phyloP scores from a whole-genome alignment of 352 stramenopile species.

The Phytopythium boreale region DNA sequence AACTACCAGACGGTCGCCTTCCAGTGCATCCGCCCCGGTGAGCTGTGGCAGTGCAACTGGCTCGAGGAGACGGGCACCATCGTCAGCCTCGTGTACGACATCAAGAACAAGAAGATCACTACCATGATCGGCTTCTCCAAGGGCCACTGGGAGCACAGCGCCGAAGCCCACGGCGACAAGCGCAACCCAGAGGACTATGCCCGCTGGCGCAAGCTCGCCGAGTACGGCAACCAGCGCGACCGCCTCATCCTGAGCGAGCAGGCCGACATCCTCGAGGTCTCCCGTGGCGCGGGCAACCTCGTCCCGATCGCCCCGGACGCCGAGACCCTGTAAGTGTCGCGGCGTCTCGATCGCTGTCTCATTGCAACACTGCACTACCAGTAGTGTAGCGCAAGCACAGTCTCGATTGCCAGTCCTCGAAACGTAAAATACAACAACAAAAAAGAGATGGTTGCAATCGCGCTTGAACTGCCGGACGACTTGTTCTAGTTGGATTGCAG shows the following conservation, averaged over 20 bases:
- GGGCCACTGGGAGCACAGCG: slow-evolving; percentile 48
- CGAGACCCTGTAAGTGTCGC: slow-evolving; percentile 32
- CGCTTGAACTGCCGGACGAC: not conserved
- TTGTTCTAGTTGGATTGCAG: no score
- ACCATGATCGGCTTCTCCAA: slow-evolving; percentile 58
- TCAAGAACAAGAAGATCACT: slow-evolving; percentile 43
- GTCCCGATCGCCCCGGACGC: slow-evolving; percentile 41
- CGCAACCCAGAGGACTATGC: slow-evolving; percentile 51
- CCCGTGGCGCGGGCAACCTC: slow-evolving; percentile 36
- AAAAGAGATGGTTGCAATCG: not conserved
- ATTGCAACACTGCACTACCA: no score
- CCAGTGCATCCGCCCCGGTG: slow-evolving; percentile 53
- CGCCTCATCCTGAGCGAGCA: slow-evolving; percentile 50
- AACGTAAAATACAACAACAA: slow-evolving; percentile 1
- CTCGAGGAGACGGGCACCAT: slow-evolving; percentile 57
- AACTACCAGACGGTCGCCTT: slow-evolving; percentile 61
- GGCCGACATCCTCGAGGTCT: slow-evolving; percentile 42
- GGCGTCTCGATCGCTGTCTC: not conserved
- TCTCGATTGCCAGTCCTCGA: not conserved
- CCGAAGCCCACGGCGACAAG: slow-evolving; percentile 51
- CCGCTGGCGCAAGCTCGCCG: slow-evolving; percentile 48
- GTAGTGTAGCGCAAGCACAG: not conserved
- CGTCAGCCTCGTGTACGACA: slow-evolving; percentile 50
- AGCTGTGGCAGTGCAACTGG: slow-evolving; percentile 63
- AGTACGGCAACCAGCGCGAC: slow-evolving; percentile 42